Percentiles rank a stretch among this genome's conserved stretches.
These are phyloP conservation scores for Naganishia onofrii DNA, from an alignment of 768 basidiomycete species.

Conservation along the genomic window DNA sequence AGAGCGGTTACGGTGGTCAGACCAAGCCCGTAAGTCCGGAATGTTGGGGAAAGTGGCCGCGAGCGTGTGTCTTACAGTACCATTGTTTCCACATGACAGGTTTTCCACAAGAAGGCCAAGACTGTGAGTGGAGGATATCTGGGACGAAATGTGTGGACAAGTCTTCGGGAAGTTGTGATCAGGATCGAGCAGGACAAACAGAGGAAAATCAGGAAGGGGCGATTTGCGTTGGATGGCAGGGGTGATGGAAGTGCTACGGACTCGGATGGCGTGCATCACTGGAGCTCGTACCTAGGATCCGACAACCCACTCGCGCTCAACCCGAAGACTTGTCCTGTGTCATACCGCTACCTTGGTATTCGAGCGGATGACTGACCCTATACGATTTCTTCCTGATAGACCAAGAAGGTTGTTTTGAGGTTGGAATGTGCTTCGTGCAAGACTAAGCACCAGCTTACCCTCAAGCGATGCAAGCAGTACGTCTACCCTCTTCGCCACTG, in stretches of 20 bases:
- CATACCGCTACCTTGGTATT: background rate
- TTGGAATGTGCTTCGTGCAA: conserved; percentile 98
- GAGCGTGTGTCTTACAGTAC: background rate
- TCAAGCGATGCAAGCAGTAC: conserved; percentile 99
- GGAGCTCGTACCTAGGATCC: too few relatives aligned
- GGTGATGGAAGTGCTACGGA: background rate
- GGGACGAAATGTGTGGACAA: conserved; percentile 39
- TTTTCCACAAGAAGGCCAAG: conserved; percentile 98
- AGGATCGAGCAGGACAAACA: background rate
- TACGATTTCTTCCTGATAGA: conserved; percentile 46
- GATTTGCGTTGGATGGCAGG: background rate
- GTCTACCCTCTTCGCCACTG: conserved; percentile 49
- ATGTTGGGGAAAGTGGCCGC: background rate
- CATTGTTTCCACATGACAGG: conserved; percentile 5
- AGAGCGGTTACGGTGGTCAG: conserved; percentile 90
- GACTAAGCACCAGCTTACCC: conserved; percentile 90
- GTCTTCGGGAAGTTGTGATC: background rate
- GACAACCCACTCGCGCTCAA: too few relatives aligned
- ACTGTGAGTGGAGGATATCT: conserved; percentile 41
- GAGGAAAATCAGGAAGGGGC: background rate
- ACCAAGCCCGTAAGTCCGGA: conserved; percentile 72
- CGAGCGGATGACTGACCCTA: background rate
- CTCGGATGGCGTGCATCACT: too few relatives aligned
- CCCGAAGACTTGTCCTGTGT: conserved; percentile 3
- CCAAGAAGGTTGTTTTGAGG: conserved; percentile 98